phyloP scores from a whole-genome alignment of 2,329 filamentous ascomycete species.

The Beauveria rudraprayagi region DNA sequence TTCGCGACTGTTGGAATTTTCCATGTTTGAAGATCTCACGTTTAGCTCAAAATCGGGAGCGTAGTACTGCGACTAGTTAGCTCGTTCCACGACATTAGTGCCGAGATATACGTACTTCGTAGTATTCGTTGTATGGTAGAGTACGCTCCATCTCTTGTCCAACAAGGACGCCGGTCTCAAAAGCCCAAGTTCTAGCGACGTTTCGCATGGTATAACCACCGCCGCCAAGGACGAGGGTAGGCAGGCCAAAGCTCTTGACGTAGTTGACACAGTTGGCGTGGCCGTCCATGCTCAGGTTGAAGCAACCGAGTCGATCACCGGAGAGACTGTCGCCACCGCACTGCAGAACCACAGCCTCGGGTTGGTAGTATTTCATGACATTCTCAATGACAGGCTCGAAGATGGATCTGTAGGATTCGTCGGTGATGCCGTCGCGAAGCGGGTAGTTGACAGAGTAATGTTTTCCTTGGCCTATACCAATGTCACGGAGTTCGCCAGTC shows the following conservation, averaged over 20 bases:
- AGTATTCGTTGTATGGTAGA: conserved; percentile 96
- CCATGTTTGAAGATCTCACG: conserved; percentile 79
- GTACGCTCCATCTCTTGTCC: conserved; percentile 71
- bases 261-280: conserved; percentile 92
- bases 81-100: conserved; percentile 26
- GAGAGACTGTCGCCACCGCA: conserved; percentile 93
- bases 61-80: conserved; percentile 61
- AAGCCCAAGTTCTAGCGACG: conserved; percentile 93
- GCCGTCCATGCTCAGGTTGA: conserved; percentile 94
- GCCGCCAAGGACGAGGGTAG: conserved; percentile 86
- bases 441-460: conserved; percentile 89
- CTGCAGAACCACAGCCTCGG: conserved; percentile 87
- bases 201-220: conserved; percentile 97
- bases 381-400: conserved; percentile 85
- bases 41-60: conserved; percentile 85
- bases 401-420: conserved; percentile 79
- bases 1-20: conserved; percentile 79
- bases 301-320: conserved; percentile 88
- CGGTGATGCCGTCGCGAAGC: conserved; percentile 84
- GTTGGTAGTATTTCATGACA: conserved; percentile 81
- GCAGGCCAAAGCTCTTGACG: conserved; percentile 76
- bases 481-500: conserved; percentile 79
- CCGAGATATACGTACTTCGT: conserved; percentile 50
- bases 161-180: conserved; percentile 86
- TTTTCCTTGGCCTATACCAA: conserved; percentile 79